Conservation (phyloP, 2,329 filamentous ascomycete species). For the Xylariales sp. region DNA sequence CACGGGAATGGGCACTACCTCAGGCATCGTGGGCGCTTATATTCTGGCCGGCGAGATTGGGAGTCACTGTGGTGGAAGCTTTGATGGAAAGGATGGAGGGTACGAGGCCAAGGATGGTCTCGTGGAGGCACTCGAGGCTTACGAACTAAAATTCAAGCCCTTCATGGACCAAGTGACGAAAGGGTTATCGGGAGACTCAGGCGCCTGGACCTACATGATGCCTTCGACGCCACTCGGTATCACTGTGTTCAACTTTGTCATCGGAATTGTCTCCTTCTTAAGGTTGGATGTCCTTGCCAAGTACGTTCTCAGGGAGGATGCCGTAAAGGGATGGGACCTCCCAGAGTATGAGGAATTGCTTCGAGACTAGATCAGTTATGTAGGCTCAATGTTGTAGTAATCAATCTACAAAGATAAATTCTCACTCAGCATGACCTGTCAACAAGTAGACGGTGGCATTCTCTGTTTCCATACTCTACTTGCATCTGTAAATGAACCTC, state of each 20-base stretch:
- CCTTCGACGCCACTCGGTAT: conserved; percentile 28
- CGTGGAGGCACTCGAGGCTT: conserved; percentile 32
- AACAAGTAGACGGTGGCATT: too few species aligned
- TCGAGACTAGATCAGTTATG: too few species aligned
- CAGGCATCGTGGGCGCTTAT: conserved; percentile 47
- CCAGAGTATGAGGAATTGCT: conserved; percentile 32
- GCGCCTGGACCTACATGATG: conserved; percentile 16
- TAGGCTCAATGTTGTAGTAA: too few species aligned
- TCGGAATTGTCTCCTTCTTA: conserved; percentile 26
- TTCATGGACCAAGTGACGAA: conserved; percentile 39
- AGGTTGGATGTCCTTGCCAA: conserved; percentile 29
- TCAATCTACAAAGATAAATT: too few species aligned
- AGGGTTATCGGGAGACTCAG: conserved; percentile 6
- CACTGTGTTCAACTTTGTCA: conserved; percentile 23
- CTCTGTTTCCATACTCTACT: too few species aligned
- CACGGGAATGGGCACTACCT: conserved; percentile 48
- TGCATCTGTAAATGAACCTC: too few species aligned
- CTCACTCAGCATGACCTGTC: too few species aligned
- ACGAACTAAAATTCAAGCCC: conserved; percentile 38
- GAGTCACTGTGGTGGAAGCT: conserved; percentile 16
- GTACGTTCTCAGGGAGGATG: conserved; percentile 26
- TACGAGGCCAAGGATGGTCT: conserved; percentile 17
- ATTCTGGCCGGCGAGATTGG: conserved; percentile 50
- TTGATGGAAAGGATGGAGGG: neutral
- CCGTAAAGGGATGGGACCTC: conserved; percentile 30